Evolutionary conservation across 129 eudicot species (phyloP), one percentile per base, ranked within the genome.

Genomic region (Kitagawia praeruptora): DNA sequence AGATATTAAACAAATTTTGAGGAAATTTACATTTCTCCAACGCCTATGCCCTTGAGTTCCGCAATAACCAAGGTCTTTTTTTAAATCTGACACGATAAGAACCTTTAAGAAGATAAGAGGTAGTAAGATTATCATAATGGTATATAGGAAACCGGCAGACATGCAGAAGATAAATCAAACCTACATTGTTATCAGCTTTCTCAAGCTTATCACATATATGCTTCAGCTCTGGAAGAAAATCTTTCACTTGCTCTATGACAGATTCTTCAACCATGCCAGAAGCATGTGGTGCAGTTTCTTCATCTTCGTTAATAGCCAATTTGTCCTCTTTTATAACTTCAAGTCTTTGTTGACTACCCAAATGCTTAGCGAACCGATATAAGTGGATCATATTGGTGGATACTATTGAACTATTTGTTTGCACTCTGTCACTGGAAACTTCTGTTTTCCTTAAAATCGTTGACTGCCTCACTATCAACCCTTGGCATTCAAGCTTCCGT

Each of bases 151-250:
- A 67, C 42, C 5, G 13, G 42, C 16, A 47, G n/a, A 66, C 14
- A 45, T 31, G 15, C 19, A 28, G 38, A 76, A 16, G 40, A 53
- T n/a, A 14, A 58, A 45, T 31, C 34, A 42, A 23, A 75, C 25
- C 73, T 78, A 91, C 98, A 96, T 92, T 92, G 78, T 92, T 96
- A 28, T 88, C 84, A 47, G 96, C 94, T 75, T 95, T 86, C 80
- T 90, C 98, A 66, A 95, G 93, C 83, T 87, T 88, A 80, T 90
- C 91, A 75, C 98, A 95, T 19, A 95, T 84, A 41, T 88, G 92
- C 79, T 83, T 87, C 48, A 95, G 44, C 40, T 88, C 92, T 66
- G 98, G 96, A 45, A 89, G 75, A 87, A 49, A 95, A 80, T 92
- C 93, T 73, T 86, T 87, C 67, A 95, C 85, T 47, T 76, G 87